Evolutionary conservation across 2,329 filamentous ascomycete genomes (phyloP), one percentile per base, ranked within the genome.

Genomic region (Westerdykella aurantiaca): DNA sequence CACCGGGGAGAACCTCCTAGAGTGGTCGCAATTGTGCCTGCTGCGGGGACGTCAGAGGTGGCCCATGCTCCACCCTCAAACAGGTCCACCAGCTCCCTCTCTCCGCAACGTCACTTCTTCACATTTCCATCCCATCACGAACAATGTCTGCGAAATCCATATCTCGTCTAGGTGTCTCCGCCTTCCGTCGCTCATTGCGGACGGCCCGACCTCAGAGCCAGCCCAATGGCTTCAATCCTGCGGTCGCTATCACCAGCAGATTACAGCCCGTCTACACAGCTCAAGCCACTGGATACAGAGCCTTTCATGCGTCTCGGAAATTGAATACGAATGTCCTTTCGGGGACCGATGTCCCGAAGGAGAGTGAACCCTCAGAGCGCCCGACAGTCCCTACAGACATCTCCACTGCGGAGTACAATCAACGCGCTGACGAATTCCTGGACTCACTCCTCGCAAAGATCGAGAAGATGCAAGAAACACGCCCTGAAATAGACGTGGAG

Each of bases 401-500:
- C 49, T 78, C 79, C 2, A 79, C 84, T 3, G 72, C 75, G 21
- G 73, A 88, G 60, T 97, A 94, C 66, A 83, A 95, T 61, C 77
- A 85, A 44, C 73, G 86, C 23, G 81, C 89, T 22, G 87, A 96
- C 61, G 67, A 76, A 39, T 95, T 86, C 66, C 76, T 97, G 56
- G 76, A 83, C 43, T 67, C 70, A 22, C 67, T 85, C 29, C 63
- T 79, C 34, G 64, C 66, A 17, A 72, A 75, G 49, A 63, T 95
- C 34, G 93, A 98, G 70, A 76, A 80, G 47, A 67, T 85, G 23
- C 82, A 87, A 57, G 93, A 97, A 60, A 71, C 76, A 25, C 71
- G 78, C 6, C 82, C 85, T 7, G 85, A 89, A 42, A 70, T 95
- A 5, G 93, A 98, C 55, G 85, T 93, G 5, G 93, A 98, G 61